phyloP scores from a whole-genome alignment of 1,139 yeast genomes.

The Suhomyces yuchorum region DNA sequence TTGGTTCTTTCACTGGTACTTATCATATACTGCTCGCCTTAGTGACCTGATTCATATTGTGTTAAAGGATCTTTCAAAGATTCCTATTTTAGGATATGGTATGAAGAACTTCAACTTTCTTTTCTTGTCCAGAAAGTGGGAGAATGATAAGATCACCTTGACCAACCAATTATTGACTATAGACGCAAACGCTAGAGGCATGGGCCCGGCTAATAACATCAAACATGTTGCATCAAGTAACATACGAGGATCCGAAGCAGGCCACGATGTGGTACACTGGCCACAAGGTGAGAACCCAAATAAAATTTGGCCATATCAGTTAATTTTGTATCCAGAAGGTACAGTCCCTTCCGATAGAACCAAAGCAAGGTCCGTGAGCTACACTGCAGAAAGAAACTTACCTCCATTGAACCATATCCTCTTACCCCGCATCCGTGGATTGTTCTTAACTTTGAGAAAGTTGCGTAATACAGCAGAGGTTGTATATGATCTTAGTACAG shows the following conservation, averaged over 20 bases:
- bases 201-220: conserved; percentile 56
- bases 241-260: conserved; percentile 9
- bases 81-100: conserved; percentile 86
- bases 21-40: conserved; percentile 66
- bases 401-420: conserved; percentile 62
- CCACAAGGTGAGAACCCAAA: conserved; percentile 37
- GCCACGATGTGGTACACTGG: conserved; percentile 32
- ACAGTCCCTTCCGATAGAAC: conserved; percentile 79
- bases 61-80: conserved; percentile 70
- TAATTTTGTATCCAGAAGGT: conserved; percentile 91
- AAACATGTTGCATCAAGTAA: conserved; percentile 33
- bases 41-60: conserved; percentile 70
- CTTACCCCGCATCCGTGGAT: conserved; percentile 81
- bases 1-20: conserved; percentile 93
- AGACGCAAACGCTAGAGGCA: conserved; percentile 54
- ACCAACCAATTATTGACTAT: conserved; percentile 56
- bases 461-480: conserved; percentile 62
- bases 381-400: conserved; percentile 50
- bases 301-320: conserved; percentile 48
- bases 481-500: conserved; percentile 83
- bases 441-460: conserved; percentile 64
- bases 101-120: conserved; percentile 80
- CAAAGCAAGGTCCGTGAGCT: conserved; percentile 55
- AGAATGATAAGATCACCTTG: conserved; percentile 62
- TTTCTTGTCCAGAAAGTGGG: conserved; percentile 86